Conservation (phyloP, 768 basidiomycete genomes). For the Trametes elegans region DNA sequence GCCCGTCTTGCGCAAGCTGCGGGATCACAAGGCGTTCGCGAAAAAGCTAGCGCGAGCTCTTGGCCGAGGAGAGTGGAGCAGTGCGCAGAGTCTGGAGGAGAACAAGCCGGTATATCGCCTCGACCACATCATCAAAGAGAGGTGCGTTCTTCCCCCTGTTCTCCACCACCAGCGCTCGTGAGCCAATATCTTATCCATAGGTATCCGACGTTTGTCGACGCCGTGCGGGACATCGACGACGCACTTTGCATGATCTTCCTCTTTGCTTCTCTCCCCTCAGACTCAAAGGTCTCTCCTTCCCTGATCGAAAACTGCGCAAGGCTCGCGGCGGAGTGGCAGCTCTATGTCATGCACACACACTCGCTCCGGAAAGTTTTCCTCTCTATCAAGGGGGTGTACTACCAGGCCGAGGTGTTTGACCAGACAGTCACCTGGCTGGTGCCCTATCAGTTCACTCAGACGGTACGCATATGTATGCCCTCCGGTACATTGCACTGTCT, state of each 20-base stretch:
- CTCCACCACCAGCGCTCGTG: neutral
- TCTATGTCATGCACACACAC: conserved; percentile 88
- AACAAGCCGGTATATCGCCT: conserved; percentile 88
- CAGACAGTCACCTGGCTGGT: conserved; percentile 95
- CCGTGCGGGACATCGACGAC: conserved; percentile 94
- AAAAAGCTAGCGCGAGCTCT: conserved; percentile 94
- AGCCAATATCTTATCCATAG: conserved; percentile 40
- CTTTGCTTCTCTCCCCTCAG: conserved; percentile 90
- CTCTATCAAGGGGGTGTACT: conserved; percentile 97
- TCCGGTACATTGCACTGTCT: neutral
- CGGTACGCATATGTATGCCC: conserved; percentile 46
- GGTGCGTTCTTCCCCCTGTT: conserved; percentile 47
- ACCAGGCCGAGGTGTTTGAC: conserved; percentile 93
- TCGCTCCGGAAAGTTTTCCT: conserved; percentile 89
- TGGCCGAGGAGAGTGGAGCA: conserved; percentile 92
- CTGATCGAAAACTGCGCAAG: conserved; percentile 89
- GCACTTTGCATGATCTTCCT: conserved; percentile 93
- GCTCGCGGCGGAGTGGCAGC: conserved; percentile 93
- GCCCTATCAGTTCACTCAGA: conserved; percentile 96
- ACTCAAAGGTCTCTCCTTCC: conserved; percentile 72
- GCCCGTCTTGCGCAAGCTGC: conserved; percentile 86
- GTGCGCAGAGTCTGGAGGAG: conserved; percentile 91
- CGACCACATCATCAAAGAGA: conserved; percentile 97
- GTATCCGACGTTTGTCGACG: conserved; percentile 96
- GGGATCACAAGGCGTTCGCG: conserved; percentile 98